Conservation (phyloP, 2,329 filamentous ascomycete genomes). For the Corynespora cassiicola region DNA sequence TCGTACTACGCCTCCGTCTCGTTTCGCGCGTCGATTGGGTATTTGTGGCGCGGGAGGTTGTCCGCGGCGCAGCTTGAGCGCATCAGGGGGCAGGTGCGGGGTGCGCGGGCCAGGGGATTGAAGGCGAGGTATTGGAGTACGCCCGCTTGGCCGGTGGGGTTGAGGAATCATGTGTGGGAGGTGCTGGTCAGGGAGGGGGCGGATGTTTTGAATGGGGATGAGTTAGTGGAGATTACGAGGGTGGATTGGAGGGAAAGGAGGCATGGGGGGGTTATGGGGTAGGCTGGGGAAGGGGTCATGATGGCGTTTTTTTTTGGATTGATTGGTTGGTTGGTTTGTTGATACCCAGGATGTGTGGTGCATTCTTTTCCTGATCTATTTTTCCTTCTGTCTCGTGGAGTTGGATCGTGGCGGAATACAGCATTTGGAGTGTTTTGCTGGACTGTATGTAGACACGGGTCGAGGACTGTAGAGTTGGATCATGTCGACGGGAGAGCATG, state of each 20-base stretch:
- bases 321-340: too few species aligned
- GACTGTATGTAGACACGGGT: too few species aligned
- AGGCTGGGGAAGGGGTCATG: too few species aligned
- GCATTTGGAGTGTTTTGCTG: too few species aligned
- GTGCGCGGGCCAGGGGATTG: slow-evolving; percentile 59
- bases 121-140: slow-evolving; percentile 65
- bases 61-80: slow-evolving; percentile 52
- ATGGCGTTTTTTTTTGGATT: too few species aligned
- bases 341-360: too few species aligned
- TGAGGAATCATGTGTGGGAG: slow-evolving; percentile 63
- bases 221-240: slow-evolving; percentile 56
- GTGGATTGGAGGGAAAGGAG: slow-evolving; percentile 53
- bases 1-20: slow-evolving; percentile 71
- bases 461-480: too few species aligned
- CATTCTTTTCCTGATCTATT: too few species aligned
- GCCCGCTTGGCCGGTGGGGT: slow-evolving; percentile 60
- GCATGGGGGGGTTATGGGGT: slow-evolving; percentile 31
- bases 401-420: too few species aligned
- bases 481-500: too few species aligned
- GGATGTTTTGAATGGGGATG: slow-evolving; percentile 65
- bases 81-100: slow-evolving; percentile 59
- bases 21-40: slow-evolving; percentile 62
- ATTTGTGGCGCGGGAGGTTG: slow-evolving; percentile 56
- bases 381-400: too few species aligned
- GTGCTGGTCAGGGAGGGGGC: slow-evolving; percentile 61